Evolutionary conservation across 73 alveolate species (phyloP).

Genomic region (Paramecium sonneborni): DNA sequence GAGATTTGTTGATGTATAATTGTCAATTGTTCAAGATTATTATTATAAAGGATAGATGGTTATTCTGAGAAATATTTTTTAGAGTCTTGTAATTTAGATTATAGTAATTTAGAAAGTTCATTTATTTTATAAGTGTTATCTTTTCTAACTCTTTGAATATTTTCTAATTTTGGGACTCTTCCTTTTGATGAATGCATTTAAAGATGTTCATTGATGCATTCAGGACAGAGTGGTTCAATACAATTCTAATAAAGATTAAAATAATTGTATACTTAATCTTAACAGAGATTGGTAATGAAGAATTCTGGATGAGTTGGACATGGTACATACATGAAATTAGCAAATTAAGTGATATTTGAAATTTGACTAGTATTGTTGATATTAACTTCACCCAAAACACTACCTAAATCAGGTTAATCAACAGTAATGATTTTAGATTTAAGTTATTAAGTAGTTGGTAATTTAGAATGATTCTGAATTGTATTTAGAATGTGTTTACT

Average conservation of each 20-base stretch:
- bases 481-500: background rate
- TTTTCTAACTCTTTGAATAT: conserved; percentile 33
- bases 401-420: background rate
- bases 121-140: background rate
- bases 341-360: conserved; percentile 49
- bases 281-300: conserved; percentile 14
- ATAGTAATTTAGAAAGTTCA: background rate
- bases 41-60: background rate
- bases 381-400: background rate
- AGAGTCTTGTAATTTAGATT: background rate
- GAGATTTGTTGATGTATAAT: background rate
- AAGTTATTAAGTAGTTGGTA: background rate
- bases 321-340: conserved; percentile 41
- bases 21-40: background rate
- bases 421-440: background rate
- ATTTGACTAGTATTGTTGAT: background rate
- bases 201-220: conserved; percentile 13
- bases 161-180: background rate
- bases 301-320: conserved; percentile 48
- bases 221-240: conserved; percentile 54
- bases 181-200: conserved; percentile 13
- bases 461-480: background rate
- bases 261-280: background rate
- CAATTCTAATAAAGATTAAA: background rate
- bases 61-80: background rate